A percentile compares a stretch with the other conserved stretches of the same genome.
These are phyloP conservation scores for Neurospora sp. DNA, from an alignment of 495 filamentous ascomycete genomes.

Conservation along the genomic window DNA sequence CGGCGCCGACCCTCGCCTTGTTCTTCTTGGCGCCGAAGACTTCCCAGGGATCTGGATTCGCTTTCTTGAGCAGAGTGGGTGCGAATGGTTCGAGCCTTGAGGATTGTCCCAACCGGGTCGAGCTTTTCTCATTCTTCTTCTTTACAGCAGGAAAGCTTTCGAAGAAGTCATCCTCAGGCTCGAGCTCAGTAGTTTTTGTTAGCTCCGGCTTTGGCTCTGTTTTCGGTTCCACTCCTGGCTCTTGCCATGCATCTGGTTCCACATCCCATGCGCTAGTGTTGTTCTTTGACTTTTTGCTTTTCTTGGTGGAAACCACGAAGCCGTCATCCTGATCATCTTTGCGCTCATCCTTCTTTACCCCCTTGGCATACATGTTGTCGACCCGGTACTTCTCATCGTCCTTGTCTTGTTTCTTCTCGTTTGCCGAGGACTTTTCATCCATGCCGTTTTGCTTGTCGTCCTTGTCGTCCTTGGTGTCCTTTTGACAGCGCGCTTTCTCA, in stretches of 20 bases:
- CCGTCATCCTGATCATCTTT: constrained; percentile 24
- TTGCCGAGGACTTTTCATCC: not conserved
- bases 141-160: constrained; percentile 10
- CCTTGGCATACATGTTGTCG: constrained; percentile 7
- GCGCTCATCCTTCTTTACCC: constrained; percentile 9
- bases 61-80: not conserved
- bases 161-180: constrained; percentile 10
- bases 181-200: constrained; percentile 5
- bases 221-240: constrained; percentile 13
- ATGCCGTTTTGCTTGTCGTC: not conserved
- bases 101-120: constrained; percentile 12
- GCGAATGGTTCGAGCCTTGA: not conserved
- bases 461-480: not conserved
- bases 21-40: constrained; percentile 15
- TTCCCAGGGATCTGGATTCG: constrained; percentile 6
- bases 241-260: constrained; percentile 21
- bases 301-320: constrained; percentile 17
- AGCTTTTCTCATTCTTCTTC: constrained; percentile 22
- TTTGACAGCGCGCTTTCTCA: not conserved
- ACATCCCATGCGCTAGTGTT: constrained; percentile 15
- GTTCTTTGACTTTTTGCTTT: constrained; percentile 32
- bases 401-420: not conserved
- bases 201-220: constrained; percentile 22
- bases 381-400: constrained; percentile 11
- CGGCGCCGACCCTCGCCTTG: constrained; percentile 20